These are phyloP conservation scores for Drechslerella stenobrocha DNA, from an alignment of 2,329 filamentous ascomycete species.

Conservation along the genomic window DNA sequence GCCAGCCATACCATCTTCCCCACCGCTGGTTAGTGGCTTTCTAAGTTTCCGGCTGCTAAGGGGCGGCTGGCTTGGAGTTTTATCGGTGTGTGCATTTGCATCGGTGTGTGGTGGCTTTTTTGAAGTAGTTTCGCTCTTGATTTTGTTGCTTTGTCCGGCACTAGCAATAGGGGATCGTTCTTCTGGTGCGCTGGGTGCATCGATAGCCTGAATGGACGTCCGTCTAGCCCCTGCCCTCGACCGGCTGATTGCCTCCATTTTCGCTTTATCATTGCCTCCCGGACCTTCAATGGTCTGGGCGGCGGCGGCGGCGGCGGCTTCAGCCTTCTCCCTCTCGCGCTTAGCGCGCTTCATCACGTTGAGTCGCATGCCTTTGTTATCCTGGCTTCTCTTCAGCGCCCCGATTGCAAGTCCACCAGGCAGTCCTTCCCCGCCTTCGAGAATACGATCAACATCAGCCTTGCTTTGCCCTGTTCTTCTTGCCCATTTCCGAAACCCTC, in stretches of 20 bases:
- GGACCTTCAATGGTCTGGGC: slow-evolving; percentile 13
- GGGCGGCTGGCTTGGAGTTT: slow-evolving; percentile 4
- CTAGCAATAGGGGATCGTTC: not conserved
- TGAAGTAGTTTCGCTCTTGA: slow-evolving; percentile 1
- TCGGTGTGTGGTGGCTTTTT: slow-evolving; percentile 14
- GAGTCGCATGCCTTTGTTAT: slow-evolving; percentile 67
- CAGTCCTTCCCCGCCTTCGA: slow-evolving; percentile 23
- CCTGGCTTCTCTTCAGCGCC: slow-evolving; percentile 62
- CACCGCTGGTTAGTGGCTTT: slow-evolving; percentile 55
- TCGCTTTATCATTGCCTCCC: not conserved
- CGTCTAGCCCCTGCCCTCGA: slow-evolving; percentile 24
- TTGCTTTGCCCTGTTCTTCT: slow-evolving; percentile 39
- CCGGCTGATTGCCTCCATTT: slow-evolving; percentile 4
- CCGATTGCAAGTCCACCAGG: slow-evolving; percentile 25
- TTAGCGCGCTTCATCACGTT: slow-evolving; percentile 71
- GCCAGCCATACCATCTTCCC: slow-evolving; percentile 26
- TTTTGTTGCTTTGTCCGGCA: not conserved
- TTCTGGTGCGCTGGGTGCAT: not conserved
- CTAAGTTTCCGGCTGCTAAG: slow-evolving; percentile 54
- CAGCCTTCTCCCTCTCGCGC: slow-evolving; percentile 45
- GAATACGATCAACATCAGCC: slow-evolving; percentile 28
- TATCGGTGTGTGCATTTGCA: not conserved
- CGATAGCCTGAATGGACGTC: slow-evolving; percentile 18
- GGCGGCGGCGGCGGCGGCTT: slow-evolving; percentile 35
- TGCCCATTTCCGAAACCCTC: slow-evolving; percentile 44